Percentiles rank a stretch among this genome's conserved stretches.
These are phyloP conservation scores for Septoria linicola DNA, from an alignment of 2,329 filamentous ascomycete genomes.

Conservation along the genomic window DNA sequence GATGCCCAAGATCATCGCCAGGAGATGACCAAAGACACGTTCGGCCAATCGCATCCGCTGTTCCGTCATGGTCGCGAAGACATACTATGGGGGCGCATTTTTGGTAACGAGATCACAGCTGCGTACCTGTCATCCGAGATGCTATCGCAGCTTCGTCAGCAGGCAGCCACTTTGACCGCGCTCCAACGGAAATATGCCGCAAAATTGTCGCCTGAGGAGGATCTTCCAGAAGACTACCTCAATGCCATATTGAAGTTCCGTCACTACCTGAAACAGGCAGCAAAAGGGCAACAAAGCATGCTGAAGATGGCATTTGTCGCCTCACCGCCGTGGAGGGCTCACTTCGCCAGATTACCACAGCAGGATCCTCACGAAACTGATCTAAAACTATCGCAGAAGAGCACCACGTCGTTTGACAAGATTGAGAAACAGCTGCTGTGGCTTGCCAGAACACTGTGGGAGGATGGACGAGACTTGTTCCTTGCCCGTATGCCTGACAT, in stretches of 20 bases:
- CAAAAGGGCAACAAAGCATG: neutral
- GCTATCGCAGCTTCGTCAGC: too few species aligned
- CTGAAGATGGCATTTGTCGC: slow-evolving; percentile 5
- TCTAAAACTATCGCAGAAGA: neutral
- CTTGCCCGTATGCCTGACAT: slow-evolving; percentile 36
- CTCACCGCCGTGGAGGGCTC: slow-evolving; percentile 9
- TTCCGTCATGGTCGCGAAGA: slow-evolving; percentile 5
- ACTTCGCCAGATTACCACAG: neutral
- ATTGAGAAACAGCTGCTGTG: neutral
- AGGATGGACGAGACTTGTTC: neutral
- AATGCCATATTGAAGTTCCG: too few species aligned
- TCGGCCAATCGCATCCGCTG: slow-evolving; percentile 4
- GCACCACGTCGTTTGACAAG: neutral
- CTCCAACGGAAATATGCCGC: too few species aligned
- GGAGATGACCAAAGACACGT: slow-evolving; percentile 7
- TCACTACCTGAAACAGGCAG: neutral
- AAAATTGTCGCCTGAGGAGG: too few species aligned
- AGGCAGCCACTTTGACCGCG: too few species aligned
- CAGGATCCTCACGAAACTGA: neutral
- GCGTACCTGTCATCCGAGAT: too few species aligned
- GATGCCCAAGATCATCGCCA: slow-evolving; percentile 12
- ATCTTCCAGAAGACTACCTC: too few species aligned
- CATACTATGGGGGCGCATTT: slow-evolving; percentile 10
- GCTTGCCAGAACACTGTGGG: neutral
- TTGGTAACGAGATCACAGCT: neutral